These are phyloP conservation scores for Panicum hallii DNA, from an alignment of 202 grass and related monocot species.

Conservation along the genomic window DNA sequence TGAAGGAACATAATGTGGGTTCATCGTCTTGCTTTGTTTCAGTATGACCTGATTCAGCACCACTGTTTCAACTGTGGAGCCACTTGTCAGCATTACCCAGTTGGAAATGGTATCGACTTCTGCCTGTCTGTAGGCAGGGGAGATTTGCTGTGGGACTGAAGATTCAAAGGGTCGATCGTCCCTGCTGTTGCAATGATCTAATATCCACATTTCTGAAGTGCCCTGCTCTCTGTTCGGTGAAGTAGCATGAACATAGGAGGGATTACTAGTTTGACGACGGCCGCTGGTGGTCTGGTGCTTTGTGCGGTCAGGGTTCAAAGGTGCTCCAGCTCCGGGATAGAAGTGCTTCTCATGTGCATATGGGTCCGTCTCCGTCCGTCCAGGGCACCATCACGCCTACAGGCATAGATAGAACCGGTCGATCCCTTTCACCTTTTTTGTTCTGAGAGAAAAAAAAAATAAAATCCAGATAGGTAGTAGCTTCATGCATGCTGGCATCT, in stretches of 20 bases:
- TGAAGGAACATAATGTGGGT: background rate
- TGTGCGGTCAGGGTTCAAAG: slow-evolving; percentile 25
- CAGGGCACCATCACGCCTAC: slow-evolving; percentile 17
- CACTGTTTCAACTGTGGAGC: background rate
- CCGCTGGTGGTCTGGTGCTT: background rate
- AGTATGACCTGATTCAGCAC: background rate
- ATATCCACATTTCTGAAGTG: background rate
- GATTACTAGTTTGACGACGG: background rate
- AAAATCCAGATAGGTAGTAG: background rate
- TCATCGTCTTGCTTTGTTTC: background rate
- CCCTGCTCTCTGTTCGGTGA: background rate
- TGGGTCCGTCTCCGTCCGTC: background rate
- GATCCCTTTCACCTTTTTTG: background rate
- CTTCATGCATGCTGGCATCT: background rate
- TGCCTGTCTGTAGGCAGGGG: too few relatives aligned
- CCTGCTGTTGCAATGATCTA: background rate
- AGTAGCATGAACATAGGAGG: background rate
- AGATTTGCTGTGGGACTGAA: background rate
- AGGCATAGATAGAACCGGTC: background rate
- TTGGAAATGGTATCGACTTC: background rate
- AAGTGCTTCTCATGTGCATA: slow-evolving; percentile 40
- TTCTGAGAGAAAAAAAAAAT: too few relatives aligned
- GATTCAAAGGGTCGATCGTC: background rate
- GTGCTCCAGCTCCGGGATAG: background rate
- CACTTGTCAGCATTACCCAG: background rate